Conservation (phyloP, 2,329 filamentous ascomycete genomes). For the Bipolaris zeicola region DNA sequence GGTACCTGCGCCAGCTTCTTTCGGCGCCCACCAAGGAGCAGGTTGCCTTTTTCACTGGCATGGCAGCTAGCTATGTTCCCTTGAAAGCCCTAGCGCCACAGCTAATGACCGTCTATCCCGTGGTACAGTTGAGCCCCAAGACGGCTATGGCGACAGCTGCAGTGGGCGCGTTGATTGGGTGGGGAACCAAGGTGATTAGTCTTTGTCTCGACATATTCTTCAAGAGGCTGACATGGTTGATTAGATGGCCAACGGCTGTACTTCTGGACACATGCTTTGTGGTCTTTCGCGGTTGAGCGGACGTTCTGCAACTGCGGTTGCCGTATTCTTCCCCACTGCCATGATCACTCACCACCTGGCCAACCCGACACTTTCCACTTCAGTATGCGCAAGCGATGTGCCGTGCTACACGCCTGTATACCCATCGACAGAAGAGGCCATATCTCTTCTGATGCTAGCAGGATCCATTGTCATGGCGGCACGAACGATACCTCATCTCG, state of each 20-base stretch:
- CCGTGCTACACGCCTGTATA: conserved; percentile 57
- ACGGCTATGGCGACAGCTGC: conserved; percentile 49
- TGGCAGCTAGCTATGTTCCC: conserved; percentile 53
- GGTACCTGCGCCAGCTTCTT: conserved; percentile 52
- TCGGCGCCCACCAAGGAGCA: conserved; percentile 50
- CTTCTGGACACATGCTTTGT: conserved; percentile 62
- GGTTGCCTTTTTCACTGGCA: conserved; percentile 53
- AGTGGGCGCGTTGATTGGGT: conserved; percentile 55
- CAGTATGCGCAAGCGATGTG: conserved; percentile 43
- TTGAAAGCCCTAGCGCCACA: conserved; percentile 53
- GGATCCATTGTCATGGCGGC: conserved; percentile 34
- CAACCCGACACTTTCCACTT: conserved; percentile 48
- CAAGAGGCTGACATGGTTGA: conserved; percentile 12
- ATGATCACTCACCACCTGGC: conserved; percentile 48
- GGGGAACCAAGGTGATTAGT: conserved; percentile 57
- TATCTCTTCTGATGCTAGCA: conserved; percentile 46
- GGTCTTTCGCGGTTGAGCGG: conserved; percentile 57
- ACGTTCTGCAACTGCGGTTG: conserved; percentile 56
- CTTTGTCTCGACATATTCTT: background rate
- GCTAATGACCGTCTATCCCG: conserved; percentile 52
- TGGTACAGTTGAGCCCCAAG: conserved; percentile 41
- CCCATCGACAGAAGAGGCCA: conserved; percentile 40
- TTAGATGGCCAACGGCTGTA: conserved; percentile 54
- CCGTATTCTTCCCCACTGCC: conserved; percentile 43
- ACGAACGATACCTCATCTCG: conserved; percentile 28